Evolutionary conservation across 1,284 basidiomycete species (phyloP).

Genomic region (Cystobasidium slooffiae): DNA sequence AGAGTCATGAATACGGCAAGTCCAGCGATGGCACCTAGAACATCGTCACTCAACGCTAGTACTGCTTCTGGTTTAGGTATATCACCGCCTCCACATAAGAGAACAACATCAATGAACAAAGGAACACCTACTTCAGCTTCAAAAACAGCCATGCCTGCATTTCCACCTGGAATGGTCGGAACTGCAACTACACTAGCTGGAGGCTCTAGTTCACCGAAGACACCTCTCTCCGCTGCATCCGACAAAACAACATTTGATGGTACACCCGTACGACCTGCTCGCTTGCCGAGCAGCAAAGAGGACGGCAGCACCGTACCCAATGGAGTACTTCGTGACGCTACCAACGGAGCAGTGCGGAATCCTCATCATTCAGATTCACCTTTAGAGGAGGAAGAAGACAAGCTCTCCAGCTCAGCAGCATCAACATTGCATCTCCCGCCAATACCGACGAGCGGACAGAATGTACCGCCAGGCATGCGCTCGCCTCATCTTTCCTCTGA

Average conservation of each 20-base stretch:
- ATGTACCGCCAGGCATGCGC: constrained; percentile 11
- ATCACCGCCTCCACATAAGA: constrained; percentile 9
- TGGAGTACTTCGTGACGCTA: constrained; percentile 7
- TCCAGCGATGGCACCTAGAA: constrained; percentile 3
- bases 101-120: constrained; percentile 19
- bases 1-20: constrained; percentile 35
- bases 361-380: constrained; percentile 1
- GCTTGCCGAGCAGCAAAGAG: not conserved
- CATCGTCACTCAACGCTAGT: not conserved
- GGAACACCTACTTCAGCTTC: constrained; percentile 5
- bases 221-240: constrained; percentile 11
- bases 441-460: not conserved
- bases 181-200: constrained; percentile 41
- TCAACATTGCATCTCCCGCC: constrained; percentile 14
- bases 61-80: constrained; percentile 2
- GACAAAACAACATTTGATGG: constrained; percentile 5
- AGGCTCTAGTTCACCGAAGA: constrained; percentile 38
- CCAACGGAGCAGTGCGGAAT: constrained; percentile 17
- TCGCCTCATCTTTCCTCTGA: constrained; percentile 16
- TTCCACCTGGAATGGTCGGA: constrained; percentile 34
- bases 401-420: constrained; percentile 4
- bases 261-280: not conserved
- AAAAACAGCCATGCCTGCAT: constrained; percentile 31
- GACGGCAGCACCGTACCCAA: not conserved
- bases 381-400: not conserved